Evolutionary conservation across 495 filamentous ascomycete genomes (phyloP), one percentile per base, ranked within the genome.

Genomic region (Xylaria scruposa): DNA sequence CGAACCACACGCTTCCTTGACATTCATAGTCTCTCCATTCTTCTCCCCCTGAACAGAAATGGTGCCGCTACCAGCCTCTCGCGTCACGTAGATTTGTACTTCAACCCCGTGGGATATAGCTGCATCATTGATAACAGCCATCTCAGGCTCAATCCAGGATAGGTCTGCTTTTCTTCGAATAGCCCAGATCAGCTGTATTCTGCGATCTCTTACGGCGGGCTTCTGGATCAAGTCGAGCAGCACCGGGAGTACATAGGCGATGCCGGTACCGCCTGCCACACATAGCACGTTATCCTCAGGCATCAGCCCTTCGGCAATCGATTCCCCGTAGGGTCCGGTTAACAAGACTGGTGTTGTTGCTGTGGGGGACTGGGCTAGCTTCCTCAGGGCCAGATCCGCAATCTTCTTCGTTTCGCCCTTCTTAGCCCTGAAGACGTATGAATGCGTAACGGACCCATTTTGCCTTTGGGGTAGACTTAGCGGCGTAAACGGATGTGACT

Each of bases 401-500:
- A 91, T 75, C 51, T 83, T 84, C 47, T 81, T 85, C 0, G 90
- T 91, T 73, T 90, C 83, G n/a, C 90, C 90, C 4, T 82, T 84
- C 66, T 88, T 86, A 26, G 85, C 86, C 1, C 89, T 81, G 58
- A 92, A 82, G 67, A 93, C 83, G 70, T 93, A 93, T 6, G 87
- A 85, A 66, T 93, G 91, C 12, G 77, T 75, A 31, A 87, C 81
- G 19, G 74, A 54, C 0, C 76, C 76, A 5, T 73, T 68, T 7
- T 77, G 71, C 2, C 73, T 72, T 2, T 75, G 76, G 0, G 90
- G 90, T 1, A 86, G 72, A 42, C 81, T 87, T 33, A 85, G 78
- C 0, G 89, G 87, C 0, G 91, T 93, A 74, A 92, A 91, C 19
- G 91, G 90, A 74, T 93, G 91, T 0, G 87, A 86, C 79, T 93